Evolutionary conservation across 2,329 filamentous ascomycete species (phyloP).

Genomic region (Alternaria sp.): DNA sequence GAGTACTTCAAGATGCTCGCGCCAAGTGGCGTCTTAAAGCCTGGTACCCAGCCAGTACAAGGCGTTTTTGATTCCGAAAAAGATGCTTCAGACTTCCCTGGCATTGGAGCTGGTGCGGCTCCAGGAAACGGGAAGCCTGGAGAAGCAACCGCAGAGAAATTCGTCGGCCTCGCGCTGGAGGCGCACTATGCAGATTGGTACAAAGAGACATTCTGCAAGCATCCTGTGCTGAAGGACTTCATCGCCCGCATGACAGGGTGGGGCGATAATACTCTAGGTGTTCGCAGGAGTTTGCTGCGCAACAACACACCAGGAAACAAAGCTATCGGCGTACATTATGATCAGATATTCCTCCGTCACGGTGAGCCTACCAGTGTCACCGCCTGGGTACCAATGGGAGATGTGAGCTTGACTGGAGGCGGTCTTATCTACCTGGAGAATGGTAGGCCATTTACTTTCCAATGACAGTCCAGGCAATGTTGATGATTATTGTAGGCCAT

Average conservation of each 20-base stretch:
- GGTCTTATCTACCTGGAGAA: conserved; percentile 68
- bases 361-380: conserved; percentile 65
- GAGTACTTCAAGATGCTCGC: conserved; percentile 64
- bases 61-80: conserved; percentile 62
- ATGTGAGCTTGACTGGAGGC: conserved; percentile 63
- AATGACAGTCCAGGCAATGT: background rate
- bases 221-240: conserved; percentile 60
- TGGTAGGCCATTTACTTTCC: conserved; percentile 31
- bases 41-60: conserved; percentile 58
- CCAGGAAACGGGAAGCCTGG: conserved; percentile 46
- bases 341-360: conserved; percentile 64
- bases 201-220: conserved; percentile 62
- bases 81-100: conserved; percentile 57
- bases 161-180: conserved; percentile 61
- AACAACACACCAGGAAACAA: conserved; percentile 66
- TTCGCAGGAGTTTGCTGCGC: conserved; percentile 61
- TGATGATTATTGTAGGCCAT: conserved; percentile 43
- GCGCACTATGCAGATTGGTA: conserved; percentile 60
- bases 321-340: conserved; percentile 68
- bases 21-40: conserved; percentile 62
- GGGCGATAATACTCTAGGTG: conserved; percentile 56
- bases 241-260: conserved; percentile 63
- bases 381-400: conserved; percentile 66
- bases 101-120: conserved; percentile 62
- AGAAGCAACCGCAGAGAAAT: conserved; percentile 52